These are phyloP conservation scores for Aspergillus flavus DNA, from an alignment of 2,329 filamentous ascomycete species.

Conservation along the genomic window DNA sequence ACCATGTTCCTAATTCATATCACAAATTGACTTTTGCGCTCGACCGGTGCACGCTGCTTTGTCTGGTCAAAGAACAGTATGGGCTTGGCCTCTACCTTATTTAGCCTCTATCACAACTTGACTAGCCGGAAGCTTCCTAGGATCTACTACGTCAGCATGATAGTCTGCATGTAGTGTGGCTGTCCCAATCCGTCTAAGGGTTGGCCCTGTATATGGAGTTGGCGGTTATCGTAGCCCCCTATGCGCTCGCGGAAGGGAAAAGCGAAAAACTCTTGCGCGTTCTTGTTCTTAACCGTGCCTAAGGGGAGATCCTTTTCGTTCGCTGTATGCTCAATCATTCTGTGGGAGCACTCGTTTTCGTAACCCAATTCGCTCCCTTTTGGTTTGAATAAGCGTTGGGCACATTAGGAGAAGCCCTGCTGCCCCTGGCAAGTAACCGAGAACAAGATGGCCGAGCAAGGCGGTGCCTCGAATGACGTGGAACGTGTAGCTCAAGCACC, in stretches of 20 bases:
- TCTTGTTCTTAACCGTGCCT: conserved; percentile 4
- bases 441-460: conserved; percentile 27
- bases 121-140: conserved; percentile 22
- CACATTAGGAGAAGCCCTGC: conserved; percentile 6
- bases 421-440: conserved; percentile 10
- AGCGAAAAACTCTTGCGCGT: background rate
- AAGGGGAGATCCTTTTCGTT: conserved; percentile 7
- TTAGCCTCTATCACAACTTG: conserved; percentile 6
- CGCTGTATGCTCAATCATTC: conserved; percentile 8
- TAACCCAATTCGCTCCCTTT: conserved; percentile 9
- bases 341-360: conserved; percentile 7
- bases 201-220: background rate
- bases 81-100: background rate
- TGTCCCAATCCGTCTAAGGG: background rate
- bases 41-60: background rate
- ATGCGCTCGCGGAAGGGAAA: conserved; percentile 4
- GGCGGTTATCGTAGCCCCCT: conserved; percentile 7
- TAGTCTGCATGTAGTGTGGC: conserved; percentile 15
- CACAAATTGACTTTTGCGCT: background rate
- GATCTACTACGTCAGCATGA: conserved; percentile 39
- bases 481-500: conserved; percentile 21
- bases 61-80: background rate
- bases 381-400: conserved; percentile 4
- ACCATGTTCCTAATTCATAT: conserved; percentile 5
- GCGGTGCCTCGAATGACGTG: conserved; percentile 18